Conservation (phyloP, 2,329 filamentous ascomycete species). For the Talaromyces islandicus region DNA sequence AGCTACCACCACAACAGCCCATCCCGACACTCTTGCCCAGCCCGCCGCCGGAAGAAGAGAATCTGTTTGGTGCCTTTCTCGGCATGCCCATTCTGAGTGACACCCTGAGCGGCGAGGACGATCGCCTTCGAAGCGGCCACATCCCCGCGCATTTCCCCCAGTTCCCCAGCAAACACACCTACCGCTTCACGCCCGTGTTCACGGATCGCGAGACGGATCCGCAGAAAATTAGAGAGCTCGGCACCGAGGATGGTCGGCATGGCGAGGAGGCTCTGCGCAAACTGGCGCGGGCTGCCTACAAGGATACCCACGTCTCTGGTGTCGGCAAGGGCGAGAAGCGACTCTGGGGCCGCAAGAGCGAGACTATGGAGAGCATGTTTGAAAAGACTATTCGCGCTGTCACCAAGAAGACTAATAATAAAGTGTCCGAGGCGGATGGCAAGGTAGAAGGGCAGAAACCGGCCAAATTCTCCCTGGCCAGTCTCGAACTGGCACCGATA, state of each 20-base stretch:
- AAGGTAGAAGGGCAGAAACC: constrained; percentile 4
- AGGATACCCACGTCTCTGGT: constrained; percentile 35
- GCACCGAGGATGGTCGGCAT: constrained; percentile 59
- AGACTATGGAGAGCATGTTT: constrained; percentile 47
- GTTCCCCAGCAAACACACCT: constrained; percentile 60
- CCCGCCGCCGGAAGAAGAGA: constrained; percentile 35
- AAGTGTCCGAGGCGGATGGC: constrained; percentile 5
- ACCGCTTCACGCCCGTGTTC: constrained; percentile 54
- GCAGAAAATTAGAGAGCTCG: constrained; percentile 54
- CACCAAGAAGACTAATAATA: constrained; percentile 33
- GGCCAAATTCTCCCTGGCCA: constrained; percentile 16
- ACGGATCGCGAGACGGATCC: constrained; percentile 55
- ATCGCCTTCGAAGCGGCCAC: constrained; percentile 45
- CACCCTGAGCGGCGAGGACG: constrained; percentile 42
- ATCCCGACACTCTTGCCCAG: constrained; percentile 29
- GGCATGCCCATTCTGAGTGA: constrained; percentile 45
- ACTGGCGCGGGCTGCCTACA: constrained; percentile 46
- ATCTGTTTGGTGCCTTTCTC: constrained; percentile 23
- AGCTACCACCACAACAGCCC: constrained; percentile 16
- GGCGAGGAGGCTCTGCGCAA: constrained; percentile 61
- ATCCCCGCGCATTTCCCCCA: constrained; percentile 57
- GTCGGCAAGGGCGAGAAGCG: constrained; percentile 34
- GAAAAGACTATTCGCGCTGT: constrained; percentile 52
- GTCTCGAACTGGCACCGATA: constrained; percentile 41
- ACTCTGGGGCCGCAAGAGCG: constrained; percentile 30